Evolutionary conservation across 129 eudicot species (phyloP), one percentile per base, ranked within the genome.

Genomic region (Deinandra increscens): DNA sequence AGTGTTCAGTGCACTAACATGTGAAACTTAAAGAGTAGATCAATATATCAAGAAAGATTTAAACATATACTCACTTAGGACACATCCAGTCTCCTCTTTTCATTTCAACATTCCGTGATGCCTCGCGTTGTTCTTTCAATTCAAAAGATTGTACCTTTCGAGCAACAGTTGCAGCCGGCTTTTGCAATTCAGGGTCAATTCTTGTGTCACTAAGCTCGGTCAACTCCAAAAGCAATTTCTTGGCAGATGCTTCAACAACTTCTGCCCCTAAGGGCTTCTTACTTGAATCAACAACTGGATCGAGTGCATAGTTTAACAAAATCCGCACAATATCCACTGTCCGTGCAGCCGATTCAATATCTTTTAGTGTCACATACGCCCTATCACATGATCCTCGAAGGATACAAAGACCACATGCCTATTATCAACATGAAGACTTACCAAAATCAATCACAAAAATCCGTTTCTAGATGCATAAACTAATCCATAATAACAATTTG

Each of bases 301-400:
- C 97, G n/a, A 94, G 82, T 65, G 97, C 99, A 82, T 81, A 87
- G 44, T 71, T 54, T 42, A 89, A 61, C 71, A 94, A 74, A 64
- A 94, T 79, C 14, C 97, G 88, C 75, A 89, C 83, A 69, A 94
- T 68, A 80, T 94, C 99, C 15, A 94, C 86, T 44, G 97, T 94
- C 1, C 96, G 74, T 26, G 92, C 92, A 54, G 66, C 81, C 6
- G 79, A 81, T 81, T 87, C 99, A 58, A 80, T 17, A 31, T 87
- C 97, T 44, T 74, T 76, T 38, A 81, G 82, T 60, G 76, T 70
- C 64, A 83, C 73, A 77, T 85, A 83, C 14, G 99, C 92, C 81
- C 88, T 86, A 74, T 94, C 97, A 67, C 99, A 94, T 38, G 99
- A 89, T 60, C 83, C 91, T 66, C 90, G 87, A 9, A 89, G 86